Conservation (phyloP, 208 protist genomes). For the Borovskyia barvae region DNA sequence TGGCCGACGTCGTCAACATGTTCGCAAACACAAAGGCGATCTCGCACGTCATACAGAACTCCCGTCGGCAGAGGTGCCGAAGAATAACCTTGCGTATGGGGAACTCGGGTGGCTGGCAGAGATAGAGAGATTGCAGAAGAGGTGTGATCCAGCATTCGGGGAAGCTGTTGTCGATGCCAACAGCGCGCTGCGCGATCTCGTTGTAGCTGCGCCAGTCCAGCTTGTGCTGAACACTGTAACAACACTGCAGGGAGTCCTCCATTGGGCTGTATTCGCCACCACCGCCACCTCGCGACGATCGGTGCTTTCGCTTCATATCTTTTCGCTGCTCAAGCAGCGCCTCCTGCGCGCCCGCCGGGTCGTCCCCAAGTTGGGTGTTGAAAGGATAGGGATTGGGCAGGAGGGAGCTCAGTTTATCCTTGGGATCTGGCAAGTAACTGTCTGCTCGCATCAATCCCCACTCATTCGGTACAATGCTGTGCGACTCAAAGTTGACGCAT, state of each 20-base stretch:
- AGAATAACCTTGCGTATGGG: conserved; percentile 80
- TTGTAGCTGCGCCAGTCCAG: conserved; percentile 85
- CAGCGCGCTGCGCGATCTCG: conserved; percentile 67
- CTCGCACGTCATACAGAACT: conserved; percentile 90
- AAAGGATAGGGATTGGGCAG: conserved; percentile 88
- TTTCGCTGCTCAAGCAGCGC: conserved; percentile 76
- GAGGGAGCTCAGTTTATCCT: conserved; percentile 75
- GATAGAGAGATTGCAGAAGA: conserved; percentile 81
- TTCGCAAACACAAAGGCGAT: conserved; percentile 85
- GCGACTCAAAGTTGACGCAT: conserved; percentile 57
- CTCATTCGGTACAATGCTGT: conserved; percentile 53
- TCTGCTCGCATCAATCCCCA: conserved; percentile 79
- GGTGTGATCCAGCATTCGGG: conserved; percentile 88
- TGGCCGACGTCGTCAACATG: conserved; percentile 73
- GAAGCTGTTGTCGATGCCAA: conserved; percentile 88
- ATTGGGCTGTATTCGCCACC: conserved; percentile 69
- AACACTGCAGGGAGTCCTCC: conserved; percentile 80
- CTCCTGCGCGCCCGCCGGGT: conserved; percentile 72
- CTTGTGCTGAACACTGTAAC: conserved; percentile 79
- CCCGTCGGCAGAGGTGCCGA: conserved; percentile 71
- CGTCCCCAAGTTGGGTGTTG: conserved; percentile 76
- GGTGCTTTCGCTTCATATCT: conserved; percentile 72
- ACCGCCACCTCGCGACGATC: conserved; percentile 38
- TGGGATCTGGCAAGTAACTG: conserved; percentile 79
- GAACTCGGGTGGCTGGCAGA: conserved; percentile 81